phyloP scores from a whole-genome alignment of 1,139 yeast genomes.

The Meyerozyma sp. region DNA sequence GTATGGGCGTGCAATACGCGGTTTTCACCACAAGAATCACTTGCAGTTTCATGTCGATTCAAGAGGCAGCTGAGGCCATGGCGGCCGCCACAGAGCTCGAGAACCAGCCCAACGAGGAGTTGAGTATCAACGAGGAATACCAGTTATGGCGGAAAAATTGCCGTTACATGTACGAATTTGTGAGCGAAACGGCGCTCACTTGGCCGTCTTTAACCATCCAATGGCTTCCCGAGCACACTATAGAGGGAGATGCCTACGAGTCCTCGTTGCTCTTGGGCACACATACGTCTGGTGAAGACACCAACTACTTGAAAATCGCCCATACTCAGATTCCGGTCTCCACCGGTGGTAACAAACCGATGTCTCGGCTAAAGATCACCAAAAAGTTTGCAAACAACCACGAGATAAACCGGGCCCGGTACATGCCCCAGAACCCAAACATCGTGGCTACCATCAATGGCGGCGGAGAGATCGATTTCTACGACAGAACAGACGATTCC shows the following conservation, averaged over 20 bases:
- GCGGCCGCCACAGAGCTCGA: constrained; percentile 1
- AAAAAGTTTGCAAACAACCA: constrained; percentile 48
- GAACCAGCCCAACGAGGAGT: constrained; percentile 15
- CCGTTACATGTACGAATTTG: constrained; percentile 74
- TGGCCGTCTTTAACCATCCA: constrained; percentile 82
- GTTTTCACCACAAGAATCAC: background rate
- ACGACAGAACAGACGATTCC: constrained; percentile 34
- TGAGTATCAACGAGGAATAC: constrained; percentile 61
- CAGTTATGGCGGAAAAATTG: constrained; percentile 77
- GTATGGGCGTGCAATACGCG: background rate
- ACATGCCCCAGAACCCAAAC: constrained; percentile 67
- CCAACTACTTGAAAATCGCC: constrained; percentile 74
- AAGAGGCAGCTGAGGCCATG: constrained; percentile 1
- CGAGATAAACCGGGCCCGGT: constrained; percentile 81
- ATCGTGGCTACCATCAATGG: constrained; percentile 77
- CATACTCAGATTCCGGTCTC: constrained; percentile 58
- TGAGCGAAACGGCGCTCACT: constrained; percentile 68
- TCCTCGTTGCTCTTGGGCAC: constrained; percentile 68
- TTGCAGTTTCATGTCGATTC: background rate
- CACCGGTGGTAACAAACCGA: constrained; percentile 22
- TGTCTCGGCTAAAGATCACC: constrained; percentile 53
- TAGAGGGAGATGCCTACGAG: constrained; percentile 33
- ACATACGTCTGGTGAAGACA: constrained; percentile 77
- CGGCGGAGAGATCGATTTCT: constrained; percentile 65
- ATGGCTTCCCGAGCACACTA: constrained; percentile 55